Conservation (phyloP, 306 rosid species). For the Dryas octopetala region DNA sequence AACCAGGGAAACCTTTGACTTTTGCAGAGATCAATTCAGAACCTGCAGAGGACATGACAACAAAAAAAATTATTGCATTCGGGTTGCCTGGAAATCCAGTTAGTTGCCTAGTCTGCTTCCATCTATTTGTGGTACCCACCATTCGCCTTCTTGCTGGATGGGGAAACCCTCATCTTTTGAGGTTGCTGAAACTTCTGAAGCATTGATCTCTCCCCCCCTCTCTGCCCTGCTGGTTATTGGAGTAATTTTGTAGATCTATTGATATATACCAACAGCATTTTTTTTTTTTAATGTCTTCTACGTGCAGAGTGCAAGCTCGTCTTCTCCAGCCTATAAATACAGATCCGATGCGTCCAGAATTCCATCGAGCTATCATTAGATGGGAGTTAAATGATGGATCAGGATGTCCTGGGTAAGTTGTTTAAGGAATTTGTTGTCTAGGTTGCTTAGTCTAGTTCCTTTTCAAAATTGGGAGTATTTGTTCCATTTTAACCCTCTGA, state of each 20-base stretch:
- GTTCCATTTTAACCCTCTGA: not conserved
- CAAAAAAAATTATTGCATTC: conserved; percentile 60
- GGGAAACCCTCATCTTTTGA: conserved; percentile 64
- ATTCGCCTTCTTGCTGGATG: conserved; percentile 83
- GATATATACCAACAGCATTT: not conserved
- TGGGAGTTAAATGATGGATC: conserved; percentile 89
- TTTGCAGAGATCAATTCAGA: conserved; percentile 65
- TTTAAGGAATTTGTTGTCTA: conserved; percentile 14
- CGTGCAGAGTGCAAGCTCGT: conserved; percentile 69
- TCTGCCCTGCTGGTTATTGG: not conserved
- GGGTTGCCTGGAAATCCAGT: conserved; percentile 97
- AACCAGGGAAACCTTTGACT: conserved; percentile 92
- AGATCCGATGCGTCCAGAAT: conserved; percentile 72
- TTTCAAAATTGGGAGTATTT: not conserved
- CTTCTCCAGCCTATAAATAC: conserved; percentile 60
- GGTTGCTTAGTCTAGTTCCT: not conserved
- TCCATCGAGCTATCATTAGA: conserved; percentile 62
- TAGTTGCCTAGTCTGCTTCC: conserved; percentile 81
- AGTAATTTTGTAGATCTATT: not conserved
- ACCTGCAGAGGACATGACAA: conserved; percentile 34
- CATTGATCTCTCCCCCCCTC: conserved; percentile 4
- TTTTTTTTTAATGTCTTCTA: not conserved
- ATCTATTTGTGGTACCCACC: conserved; percentile 85
- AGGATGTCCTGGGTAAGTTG: conserved; percentile 79
- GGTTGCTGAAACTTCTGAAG: conserved; percentile 48